Percentiles rank a stretch among this genome's conserved stretches.
Evolutionary conservation across 1,284 basidiomycete species (phyloP).

Genomic region (Vanrija sp.): DNA sequence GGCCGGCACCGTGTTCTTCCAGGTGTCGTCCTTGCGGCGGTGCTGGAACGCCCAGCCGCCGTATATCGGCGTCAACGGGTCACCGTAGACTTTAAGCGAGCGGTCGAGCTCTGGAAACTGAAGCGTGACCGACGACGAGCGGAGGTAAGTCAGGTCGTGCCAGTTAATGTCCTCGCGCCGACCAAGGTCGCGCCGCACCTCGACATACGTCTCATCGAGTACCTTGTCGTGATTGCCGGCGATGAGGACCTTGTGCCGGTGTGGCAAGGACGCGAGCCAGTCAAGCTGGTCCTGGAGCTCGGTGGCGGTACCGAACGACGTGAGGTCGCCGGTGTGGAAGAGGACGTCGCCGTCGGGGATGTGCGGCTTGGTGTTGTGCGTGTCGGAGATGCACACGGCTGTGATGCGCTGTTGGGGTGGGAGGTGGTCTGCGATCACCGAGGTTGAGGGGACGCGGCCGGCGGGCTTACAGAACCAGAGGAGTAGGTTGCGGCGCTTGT

Average conservation of each 20-base stretch:
- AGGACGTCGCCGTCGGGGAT: slow-evolving; percentile 5
- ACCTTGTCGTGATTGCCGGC: slow-evolving; percentile 3
- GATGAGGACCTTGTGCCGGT: slow-evolving; percentile 5
- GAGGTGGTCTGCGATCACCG: too few species aligned
- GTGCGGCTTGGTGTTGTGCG: not conserved
- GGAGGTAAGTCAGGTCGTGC: slow-evolving; percentile 1
- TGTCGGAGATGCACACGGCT: slow-evolving; percentile 2
- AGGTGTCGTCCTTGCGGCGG: not conserved
- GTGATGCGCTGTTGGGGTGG: too few species aligned
- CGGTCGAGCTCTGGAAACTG: not conserved
- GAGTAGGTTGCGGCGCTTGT: too few species aligned
- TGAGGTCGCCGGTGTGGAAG: slow-evolving; percentile 4
- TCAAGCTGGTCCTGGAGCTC: slow-evolving; percentile 3
- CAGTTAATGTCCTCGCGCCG: slow-evolving; percentile 3
- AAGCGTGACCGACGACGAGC: not conserved
- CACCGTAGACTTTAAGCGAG: not conserved
- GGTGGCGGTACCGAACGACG: not conserved
- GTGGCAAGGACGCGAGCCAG: slow-evolving; percentile 1
- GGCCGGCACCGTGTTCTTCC: not conserved
- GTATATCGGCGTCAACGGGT: not conserved
- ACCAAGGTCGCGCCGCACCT: too few species aligned
- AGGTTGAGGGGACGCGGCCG: too few species aligned
- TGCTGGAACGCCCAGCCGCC: slow-evolving; percentile 1
- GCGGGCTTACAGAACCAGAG: too few species aligned
- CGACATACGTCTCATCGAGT: not conserved